These are phyloP conservation scores for Amyloporia xantha DNA, from an alignment of 768 basidiomycete genomes.

Conservation along the genomic window DNA sequence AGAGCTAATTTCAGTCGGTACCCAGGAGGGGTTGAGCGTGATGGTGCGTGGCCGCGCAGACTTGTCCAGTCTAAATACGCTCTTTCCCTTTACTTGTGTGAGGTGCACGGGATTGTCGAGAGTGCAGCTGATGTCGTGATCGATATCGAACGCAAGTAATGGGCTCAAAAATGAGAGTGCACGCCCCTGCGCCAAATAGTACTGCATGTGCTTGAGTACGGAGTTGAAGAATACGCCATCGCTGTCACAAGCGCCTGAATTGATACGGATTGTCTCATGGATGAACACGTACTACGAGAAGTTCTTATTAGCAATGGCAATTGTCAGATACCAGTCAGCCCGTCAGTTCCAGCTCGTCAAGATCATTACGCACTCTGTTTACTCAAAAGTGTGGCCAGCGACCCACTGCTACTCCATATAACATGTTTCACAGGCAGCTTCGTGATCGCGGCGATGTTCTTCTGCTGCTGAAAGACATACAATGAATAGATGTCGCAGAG, in stretches of 20 bases:
- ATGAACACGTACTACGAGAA: slow-evolving; percentile 86
- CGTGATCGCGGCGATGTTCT: slow-evolving; percentile 83
- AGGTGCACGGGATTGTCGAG: slow-evolving; percentile 98
- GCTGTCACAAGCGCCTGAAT: slow-evolving; percentile 99
- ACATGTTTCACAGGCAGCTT: slow-evolving; percentile 99
- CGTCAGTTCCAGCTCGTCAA: slow-evolving; percentile 19
- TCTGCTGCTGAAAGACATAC: slow-evolving; percentile 97
- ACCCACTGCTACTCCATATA: slow-evolving; percentile 89
- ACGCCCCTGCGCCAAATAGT: slow-evolving; percentile 91
- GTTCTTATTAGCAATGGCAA: slow-evolving; percentile 93
- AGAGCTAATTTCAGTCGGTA: slow-evolving; percentile 98
- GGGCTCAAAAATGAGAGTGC: slow-evolving; percentile 16
- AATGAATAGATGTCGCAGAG: slow-evolving; percentile 79
- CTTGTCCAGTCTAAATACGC: slow-evolving; percentile 91
- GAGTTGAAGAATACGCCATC: slow-evolving; percentile 96
- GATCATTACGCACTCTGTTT: slow-evolving; percentile 77
- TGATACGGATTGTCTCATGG: slow-evolving; percentile 98
- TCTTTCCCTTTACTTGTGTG: slow-evolving; percentile 95
- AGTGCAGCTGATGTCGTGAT: slow-evolving; percentile 98
- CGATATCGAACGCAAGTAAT: slow-evolving; percentile 40
- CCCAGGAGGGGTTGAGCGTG: slow-evolving; percentile 94
- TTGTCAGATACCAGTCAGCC: slow-evolving; percentile 48
- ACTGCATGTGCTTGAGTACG: slow-evolving; percentile 98
- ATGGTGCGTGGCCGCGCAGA: slow-evolving; percentile 92
- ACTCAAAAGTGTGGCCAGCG: slow-evolving; percentile 88